Conservation (phyloP, 2,329 filamentous ascomycete species). For the Phialemonium atrogriseum region DNA sequence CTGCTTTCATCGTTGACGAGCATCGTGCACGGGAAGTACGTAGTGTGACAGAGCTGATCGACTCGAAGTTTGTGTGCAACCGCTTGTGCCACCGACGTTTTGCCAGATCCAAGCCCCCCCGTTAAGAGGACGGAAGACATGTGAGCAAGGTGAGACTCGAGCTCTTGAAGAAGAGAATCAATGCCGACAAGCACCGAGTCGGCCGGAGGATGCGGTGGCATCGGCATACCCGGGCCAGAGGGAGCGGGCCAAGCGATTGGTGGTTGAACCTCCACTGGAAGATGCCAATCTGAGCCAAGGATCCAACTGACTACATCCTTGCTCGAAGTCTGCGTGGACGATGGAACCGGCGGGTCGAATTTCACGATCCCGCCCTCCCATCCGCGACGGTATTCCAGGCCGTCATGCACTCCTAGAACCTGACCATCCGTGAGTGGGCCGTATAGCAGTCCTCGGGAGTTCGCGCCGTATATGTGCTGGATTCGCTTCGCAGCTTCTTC, state of each 20-base stretch:
- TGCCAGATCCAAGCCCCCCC: slow-evolving; percentile 83
- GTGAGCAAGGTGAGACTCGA: slow-evolving; percentile 70
- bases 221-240: slow-evolving; percentile 43
- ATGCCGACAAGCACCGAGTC: slow-evolving; percentile 72
- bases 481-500: slow-evolving; percentile 70
- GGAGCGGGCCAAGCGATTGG: slow-evolving; percentile 58
- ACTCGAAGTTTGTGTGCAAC: slow-evolving; percentile 65
- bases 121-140: slow-evolving; percentile 85
- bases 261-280: slow-evolving; percentile 67
- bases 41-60: slow-evolving; percentile 69
- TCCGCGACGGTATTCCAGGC: slow-evolving; percentile 42
- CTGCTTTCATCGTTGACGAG: slow-evolving; percentile 86
- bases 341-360: slow-evolving; percentile 53
- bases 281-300: slow-evolving; percentile 65
- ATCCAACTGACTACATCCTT: slow-evolving; percentile 59
- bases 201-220: slow-evolving; percentile 32
- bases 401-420: slow-evolving; percentile 54
- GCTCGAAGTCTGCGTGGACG: slow-evolving; percentile 27
- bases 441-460: slow-evolving; percentile 66
- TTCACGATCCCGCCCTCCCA: slow-evolving; percentile 82
- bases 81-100: slow-evolving; percentile 71
- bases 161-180: slow-evolving; percentile 63
- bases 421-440: slow-evolving; percentile 88
- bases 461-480: slow-evolving; percentile 59
- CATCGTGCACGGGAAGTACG: slow-evolving; percentile 80